Evolutionary conservation across 257 asterid species (phyloP).

Genomic region (Capsicum chinense): DNA sequence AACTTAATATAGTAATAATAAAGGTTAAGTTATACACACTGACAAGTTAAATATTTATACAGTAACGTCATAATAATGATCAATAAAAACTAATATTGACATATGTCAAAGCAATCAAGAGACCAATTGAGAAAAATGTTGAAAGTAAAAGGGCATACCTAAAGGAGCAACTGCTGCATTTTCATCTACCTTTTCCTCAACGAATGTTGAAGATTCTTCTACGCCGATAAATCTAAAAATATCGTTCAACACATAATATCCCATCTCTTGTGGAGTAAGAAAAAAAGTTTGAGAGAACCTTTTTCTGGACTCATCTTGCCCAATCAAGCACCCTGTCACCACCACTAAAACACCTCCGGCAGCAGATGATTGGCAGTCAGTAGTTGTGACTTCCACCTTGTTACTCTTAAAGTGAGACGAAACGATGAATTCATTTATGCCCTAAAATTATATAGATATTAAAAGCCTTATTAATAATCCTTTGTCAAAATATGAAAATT

Average conservation of each 20-base stretch:
- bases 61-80: too few species aligned
- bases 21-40: background rate
- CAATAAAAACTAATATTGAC: too few species aligned
- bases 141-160: background rate
- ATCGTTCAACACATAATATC: slow-evolving; percentile 67
- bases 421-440: slow-evolving; percentile 58
- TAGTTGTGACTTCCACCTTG: slow-evolving; percentile 37
- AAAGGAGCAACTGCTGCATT: background rate
- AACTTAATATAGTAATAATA: background rate
- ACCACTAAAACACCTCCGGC: slow-evolving; percentile 55
- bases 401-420: slow-evolving; percentile 52
- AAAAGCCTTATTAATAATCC: background rate
- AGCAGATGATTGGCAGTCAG: slow-evolving; percentile 52
- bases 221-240: slow-evolving; percentile 37
- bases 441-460: slow-evolving; percentile 42
- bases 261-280: slow-evolving; percentile 57
- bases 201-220: background rate
- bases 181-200: slow-evolving; percentile 31
- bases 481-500: background rate
- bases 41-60: background rate
- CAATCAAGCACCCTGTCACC: slow-evolving; percentile 50
- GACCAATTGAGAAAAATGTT: too few species aligned
- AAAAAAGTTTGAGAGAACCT: slow-evolving; percentile 63
- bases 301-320: slow-evolving; percentile 39
- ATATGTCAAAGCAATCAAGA: too few species aligned